phyloP scores from a whole-genome alignment of 352 stramenopile genomes.

The Aphanomyces invadans region DNA sequence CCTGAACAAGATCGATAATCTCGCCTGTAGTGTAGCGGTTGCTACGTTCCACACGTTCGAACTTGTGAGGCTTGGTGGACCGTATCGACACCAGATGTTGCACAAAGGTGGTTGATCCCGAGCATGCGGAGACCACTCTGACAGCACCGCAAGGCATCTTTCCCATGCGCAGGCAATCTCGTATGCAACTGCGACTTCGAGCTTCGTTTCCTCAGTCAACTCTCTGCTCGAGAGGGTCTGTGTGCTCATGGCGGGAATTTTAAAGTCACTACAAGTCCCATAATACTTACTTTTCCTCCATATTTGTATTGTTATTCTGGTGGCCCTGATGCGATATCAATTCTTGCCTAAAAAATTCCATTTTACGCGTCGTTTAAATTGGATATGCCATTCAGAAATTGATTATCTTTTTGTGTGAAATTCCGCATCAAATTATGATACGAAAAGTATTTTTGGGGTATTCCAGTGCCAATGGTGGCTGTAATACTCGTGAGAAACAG shows the following conservation, averaged over 20 bases:
- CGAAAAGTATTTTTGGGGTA: neutral
- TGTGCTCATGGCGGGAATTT: neutral
- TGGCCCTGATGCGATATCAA: neutral
- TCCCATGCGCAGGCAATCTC: neutral
- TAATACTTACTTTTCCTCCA: neutral
- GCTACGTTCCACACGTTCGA: neutral
- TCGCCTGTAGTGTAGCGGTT: neutral
- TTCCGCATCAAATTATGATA: neutral
- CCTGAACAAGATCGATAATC: neutral
- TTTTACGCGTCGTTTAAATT: neutral
- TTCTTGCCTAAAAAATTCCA: constrained; percentile 3
- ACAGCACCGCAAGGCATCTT: neutral
- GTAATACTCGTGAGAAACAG: constrained; percentile 1
- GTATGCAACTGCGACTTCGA: neutral
- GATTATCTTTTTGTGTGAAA: constrained; percentile 1
- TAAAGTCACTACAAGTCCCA: neutral
- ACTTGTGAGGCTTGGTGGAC: neutral
- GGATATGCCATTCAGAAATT: neutral
- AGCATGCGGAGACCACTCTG: neutral
- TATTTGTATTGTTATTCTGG: constrained; percentile 4
- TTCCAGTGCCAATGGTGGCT: neutral
- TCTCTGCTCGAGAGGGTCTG: no score
- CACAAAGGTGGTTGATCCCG: neutral
- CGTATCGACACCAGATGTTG: neutral
- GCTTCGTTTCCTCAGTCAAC: neutral